phyloP scores from a whole-genome alignment of 1,284 basidiomycete species.

The Nidula niveotomentosa region DNA sequence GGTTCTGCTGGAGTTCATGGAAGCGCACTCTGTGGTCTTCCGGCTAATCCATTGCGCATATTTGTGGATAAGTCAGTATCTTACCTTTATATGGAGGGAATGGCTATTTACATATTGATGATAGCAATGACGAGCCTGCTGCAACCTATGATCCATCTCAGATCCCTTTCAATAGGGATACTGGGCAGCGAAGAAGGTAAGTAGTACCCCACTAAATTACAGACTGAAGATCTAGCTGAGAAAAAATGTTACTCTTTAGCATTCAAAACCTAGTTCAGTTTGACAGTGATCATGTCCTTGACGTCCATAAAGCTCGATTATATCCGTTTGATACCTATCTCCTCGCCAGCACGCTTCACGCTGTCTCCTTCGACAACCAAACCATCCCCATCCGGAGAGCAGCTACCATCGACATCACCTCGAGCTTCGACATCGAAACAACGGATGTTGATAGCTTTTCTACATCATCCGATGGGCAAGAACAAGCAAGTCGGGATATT shows the following conservation, averaged over 20 bases:
- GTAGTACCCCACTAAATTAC: constrained; percentile 2
- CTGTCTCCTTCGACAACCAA: constrained; percentile 30
- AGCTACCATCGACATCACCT: constrained; percentile 42
- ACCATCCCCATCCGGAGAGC: constrained; percentile 43
- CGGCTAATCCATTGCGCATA: constrained; percentile 38
- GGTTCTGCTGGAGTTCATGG: constrained; percentile 51
- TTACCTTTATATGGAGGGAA: background rate
- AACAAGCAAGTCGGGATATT: constrained; percentile 39
- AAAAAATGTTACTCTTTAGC: constrained; percentile 22
- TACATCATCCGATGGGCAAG: constrained; percentile 17
- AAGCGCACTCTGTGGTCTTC: constrained; percentile 45
- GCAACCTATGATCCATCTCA: constrained; percentile 43
- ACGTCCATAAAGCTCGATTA: constrained; percentile 50
- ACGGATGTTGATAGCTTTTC: constrained; percentile 39
- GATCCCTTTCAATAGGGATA: constrained; percentile 40
- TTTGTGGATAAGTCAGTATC: constrained; percentile 49
- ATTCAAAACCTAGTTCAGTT: constrained; percentile 58
- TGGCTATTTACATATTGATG: background rate
- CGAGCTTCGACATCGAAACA: constrained; percentile 45
- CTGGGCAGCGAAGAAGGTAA: constrained; percentile 41
- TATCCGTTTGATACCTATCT: constrained; percentile 61
- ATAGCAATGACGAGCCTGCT: constrained; percentile 32
- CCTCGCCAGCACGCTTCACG: constrained; percentile 47
- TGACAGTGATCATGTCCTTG: constrained; percentile 56
- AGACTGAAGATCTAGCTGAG: background rate